Evolutionary conservation across 805 yeast genomes (phyloP).

Genomic region (Diddensiella santjacobensis): DNA sequence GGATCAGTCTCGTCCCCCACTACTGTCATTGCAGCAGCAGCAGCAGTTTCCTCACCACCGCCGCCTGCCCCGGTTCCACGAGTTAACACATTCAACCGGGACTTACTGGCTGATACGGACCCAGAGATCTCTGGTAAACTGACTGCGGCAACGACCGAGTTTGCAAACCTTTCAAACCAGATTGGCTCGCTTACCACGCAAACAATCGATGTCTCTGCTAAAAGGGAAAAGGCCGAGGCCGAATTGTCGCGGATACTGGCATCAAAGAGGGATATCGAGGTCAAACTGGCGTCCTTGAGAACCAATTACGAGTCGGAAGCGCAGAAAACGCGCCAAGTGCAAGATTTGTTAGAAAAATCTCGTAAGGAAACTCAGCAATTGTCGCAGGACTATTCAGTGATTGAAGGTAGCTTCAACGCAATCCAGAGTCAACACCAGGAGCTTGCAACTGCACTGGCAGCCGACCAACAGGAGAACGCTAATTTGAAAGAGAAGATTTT

Average conservation of each 20-base stretch:
- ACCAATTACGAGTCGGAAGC: slow-evolving; percentile 75
- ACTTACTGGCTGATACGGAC: slow-evolving; percentile 50
- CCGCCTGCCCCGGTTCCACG: slow-evolving; percentile 23
- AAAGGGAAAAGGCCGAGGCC: slow-evolving; percentile 68
- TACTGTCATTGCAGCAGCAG: slow-evolving; percentile 19
- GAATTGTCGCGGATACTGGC: slow-evolving; percentile 68
- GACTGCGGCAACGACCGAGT: slow-evolving; percentile 75
- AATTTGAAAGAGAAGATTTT: slow-evolving; percentile 66
- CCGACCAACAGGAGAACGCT: slow-evolving; percentile 64
- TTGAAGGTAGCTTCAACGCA: slow-evolving; percentile 75
- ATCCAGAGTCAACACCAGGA: slow-evolving; percentile 61
- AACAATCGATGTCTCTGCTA: slow-evolving; percentile 64
- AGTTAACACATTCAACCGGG: slow-evolving; percentile 35
- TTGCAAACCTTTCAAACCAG: slow-evolving; percentile 84
- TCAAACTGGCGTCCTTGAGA: slow-evolving; percentile 63
- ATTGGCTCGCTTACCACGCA: slow-evolving; percentile 73
- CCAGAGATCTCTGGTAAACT: slow-evolving; percentile 61
- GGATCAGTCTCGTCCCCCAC: slow-evolving; percentile 12
- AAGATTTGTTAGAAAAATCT: slow-evolving; percentile 54
- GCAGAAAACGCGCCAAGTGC: slow-evolving; percentile 68
- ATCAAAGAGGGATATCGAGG: slow-evolving; percentile 66
- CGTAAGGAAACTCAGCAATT: slow-evolving; percentile 65
- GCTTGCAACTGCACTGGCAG: slow-evolving; percentile 56
- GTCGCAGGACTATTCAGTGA: slow-evolving; percentile 65
- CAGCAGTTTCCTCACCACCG: slow-evolving; percentile 23